These are phyloP conservation scores for Talaromyces albobiverticillius DNA, from an alignment of 2,329 filamentous ascomycete genomes.

Conservation along the genomic window DNA sequence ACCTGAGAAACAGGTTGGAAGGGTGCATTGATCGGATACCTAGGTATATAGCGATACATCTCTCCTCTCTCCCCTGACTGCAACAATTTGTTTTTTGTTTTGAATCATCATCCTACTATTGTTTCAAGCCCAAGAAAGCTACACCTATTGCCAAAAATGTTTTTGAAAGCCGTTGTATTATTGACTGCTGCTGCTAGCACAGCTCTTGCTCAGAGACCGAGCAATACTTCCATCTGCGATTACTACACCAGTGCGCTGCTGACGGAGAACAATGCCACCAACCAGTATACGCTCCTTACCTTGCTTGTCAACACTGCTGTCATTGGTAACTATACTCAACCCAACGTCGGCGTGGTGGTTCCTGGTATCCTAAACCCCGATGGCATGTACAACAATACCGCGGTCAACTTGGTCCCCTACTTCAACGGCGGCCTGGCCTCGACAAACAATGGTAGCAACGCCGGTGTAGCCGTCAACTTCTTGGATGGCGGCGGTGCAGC, in stretches of 20 bases:
- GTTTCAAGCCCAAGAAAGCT: too few species aligned
- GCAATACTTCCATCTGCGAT: slow-evolving; percentile 57
- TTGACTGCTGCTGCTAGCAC: background rate
- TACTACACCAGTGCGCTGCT: slow-evolving; percentile 62
- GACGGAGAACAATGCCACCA: slow-evolving; percentile 57
- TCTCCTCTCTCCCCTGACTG: too few species aligned
- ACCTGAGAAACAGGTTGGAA: too few species aligned
- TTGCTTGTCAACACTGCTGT: slow-evolving; percentile 62
- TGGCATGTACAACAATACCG: slow-evolving; percentile 48
- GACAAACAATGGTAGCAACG: slow-evolving; percentile 50
- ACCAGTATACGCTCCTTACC: slow-evolving; percentile 56
- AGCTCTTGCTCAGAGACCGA: slow-evolving; percentile 45
- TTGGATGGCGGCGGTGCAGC: slow-evolving; percentile 58
- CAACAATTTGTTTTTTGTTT: too few species aligned
- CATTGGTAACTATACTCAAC: slow-evolving; percentile 60
- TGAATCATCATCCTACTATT: too few species aligned
- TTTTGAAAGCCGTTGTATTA: background rate
- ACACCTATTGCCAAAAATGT: background rate
- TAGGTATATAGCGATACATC: too few species aligned
- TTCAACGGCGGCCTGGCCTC: slow-evolving; percentile 56
- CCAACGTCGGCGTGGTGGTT: slow-evolving; percentile 53
- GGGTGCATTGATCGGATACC: too few species aligned
- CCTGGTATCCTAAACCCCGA: slow-evolving; percentile 56
- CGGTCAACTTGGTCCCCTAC: slow-evolving; percentile 59
- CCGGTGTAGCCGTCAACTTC: slow-evolving; percentile 56